These are phyloP conservation scores for Herpomyces periplanetae DNA, from an alignment of 2,329 filamentous ascomycete species.

Conservation along the genomic window DNA sequence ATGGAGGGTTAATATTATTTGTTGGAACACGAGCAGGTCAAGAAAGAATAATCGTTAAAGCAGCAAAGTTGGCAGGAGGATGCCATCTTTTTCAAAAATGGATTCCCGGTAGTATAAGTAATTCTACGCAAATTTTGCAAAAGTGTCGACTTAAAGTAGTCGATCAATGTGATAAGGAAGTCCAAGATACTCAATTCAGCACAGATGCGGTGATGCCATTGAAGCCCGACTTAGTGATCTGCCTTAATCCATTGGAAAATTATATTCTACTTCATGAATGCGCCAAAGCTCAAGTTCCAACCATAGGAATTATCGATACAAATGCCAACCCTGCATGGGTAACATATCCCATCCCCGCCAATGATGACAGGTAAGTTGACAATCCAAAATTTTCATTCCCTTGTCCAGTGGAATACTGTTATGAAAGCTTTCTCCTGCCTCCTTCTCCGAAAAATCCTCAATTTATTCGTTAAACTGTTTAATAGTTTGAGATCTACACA, in stretches of 20 bases:
- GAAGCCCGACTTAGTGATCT: constrained; percentile 61
- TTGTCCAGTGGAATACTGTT: too few species aligned
- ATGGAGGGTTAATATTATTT: constrained; percentile 55
- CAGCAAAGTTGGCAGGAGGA: constrained; percentile 31
- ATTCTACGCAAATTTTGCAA: constrained; percentile 54
- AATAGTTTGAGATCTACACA: constrained; percentile 34
- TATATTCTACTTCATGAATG: constrained; percentile 68
- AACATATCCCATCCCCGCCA: constrained; percentile 80
- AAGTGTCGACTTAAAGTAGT: constrained; percentile 29
- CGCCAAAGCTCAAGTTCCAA: constrained; percentile 48
- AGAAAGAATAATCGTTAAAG: constrained; percentile 35
- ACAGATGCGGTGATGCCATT: constrained; percentile 21
- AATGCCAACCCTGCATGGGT: constrained; percentile 71
- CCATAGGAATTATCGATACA: constrained; percentile 76
- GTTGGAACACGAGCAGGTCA: constrained; percentile 57
- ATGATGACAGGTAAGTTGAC: constrained; percentile 41
- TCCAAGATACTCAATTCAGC: constrained; percentile 22
- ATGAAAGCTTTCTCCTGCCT: too few species aligned
- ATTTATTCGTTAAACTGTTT: constrained; percentile 6
- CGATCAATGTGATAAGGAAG: constrained; percentile 25
- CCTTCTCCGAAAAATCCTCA: too few species aligned
- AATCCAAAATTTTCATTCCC: neutral
- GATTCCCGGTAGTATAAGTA: constrained; percentile 68
- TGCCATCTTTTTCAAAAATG: constrained; percentile 77
- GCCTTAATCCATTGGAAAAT: constrained; percentile 72